These are phyloP conservation scores for Mariannaea sp. DNA, from an alignment of 2,329 filamentous ascomycete genomes.

Conservation along the genomic window DNA sequence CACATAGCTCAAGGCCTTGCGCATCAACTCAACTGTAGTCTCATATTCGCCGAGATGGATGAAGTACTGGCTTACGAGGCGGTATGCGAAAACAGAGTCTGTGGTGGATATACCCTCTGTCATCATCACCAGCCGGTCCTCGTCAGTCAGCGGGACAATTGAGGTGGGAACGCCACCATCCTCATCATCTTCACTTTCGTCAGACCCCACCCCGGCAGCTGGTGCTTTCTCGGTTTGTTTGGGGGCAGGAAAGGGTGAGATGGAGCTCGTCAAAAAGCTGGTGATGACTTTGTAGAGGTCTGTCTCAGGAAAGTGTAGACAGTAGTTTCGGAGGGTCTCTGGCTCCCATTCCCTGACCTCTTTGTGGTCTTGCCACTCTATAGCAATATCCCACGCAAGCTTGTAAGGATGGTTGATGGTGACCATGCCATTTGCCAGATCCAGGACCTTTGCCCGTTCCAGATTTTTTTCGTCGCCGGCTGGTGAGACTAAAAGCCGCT, in stretches of 20 bases:
- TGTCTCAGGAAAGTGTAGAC: conserved; percentile 79
- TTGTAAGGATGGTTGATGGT: conserved; percentile 91
- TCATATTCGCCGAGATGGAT: conserved; percentile 84
- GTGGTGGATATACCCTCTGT: conserved; percentile 70
- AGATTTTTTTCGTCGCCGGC: conserved; percentile 65
- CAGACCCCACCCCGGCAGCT: conserved; percentile 46
- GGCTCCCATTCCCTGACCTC: conserved; percentile 78
- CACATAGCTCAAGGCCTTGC: conserved; percentile 70
- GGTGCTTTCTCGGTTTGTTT: conserved; percentile 33
- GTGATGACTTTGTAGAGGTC: conserved; percentile 82
- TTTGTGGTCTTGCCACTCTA: conserved; percentile 87
- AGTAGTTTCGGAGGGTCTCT: conserved; percentile 78
- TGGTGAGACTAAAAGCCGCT: conserved; percentile 72
- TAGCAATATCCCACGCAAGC: conserved; percentile 85
- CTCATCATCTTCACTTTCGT: conserved; percentile 64
- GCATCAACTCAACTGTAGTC: conserved; percentile 76
- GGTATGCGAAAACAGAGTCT: conserved; percentile 79
- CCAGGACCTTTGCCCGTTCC: conserved; percentile 74
- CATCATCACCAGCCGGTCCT: conserved; percentile 83
- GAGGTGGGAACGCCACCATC: conserved; percentile 59
- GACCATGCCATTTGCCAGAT: conserved; percentile 88
- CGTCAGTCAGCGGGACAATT: conserved; percentile 66
- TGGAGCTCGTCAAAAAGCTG: conserved; percentile 79
- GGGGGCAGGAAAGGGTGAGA: conserved; percentile 75
- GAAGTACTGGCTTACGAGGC: conserved; percentile 83